Evolutionary conservation across 192 early-diverging fungal species (phyloP), one percentile per base, ranked within the genome.

Genomic region (Cetraspora pellucida): DNA sequence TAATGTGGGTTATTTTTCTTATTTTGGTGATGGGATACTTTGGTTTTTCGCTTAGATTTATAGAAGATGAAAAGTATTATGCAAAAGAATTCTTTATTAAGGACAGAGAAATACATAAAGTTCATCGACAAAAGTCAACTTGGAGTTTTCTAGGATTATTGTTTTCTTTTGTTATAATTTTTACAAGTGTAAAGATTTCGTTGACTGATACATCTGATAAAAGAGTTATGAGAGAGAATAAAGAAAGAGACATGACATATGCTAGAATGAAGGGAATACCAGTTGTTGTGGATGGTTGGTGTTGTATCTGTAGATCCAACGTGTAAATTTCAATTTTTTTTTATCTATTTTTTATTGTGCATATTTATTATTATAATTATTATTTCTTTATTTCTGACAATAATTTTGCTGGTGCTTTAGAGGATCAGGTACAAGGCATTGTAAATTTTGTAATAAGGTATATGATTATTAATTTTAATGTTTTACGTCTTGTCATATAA

Each of bases 391-490:
- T 37, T 71, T 30, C 21, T 44, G 7, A 30, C 4, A n/a, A 28
- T 16, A n/a, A 17, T 55, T 27, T 21, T n/a, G 21, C 3, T 45
- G 44, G n/a, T 59, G 25, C n/a, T 45, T n/a, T 37, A 74, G 72
- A 45, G 72, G 23, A 21, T 46, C 49, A 23, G 52, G 37, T 21
- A 74, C 72, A 57, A 57, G 72, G 14, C 72, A 74, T 59, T 74
- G 72, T 74, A 74, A 74, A 74, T 61, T 21, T 57, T 74, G 72
- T 74, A 74, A 74, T 60, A 74, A 74, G 72, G 72, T 74, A 74
- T 19, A 17, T 44, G 14, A n/a, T 37, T 66, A 7, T 61, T 14
- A 21, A 28, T 27, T 5, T 54, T 14, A 4, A 54, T 54, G 16
- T 54, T 16, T 54, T 19, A 19, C 13, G 5, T 54, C 50, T 19